Evolutionary conservation across 768 basidiomycete genomes (phyloP), one percentile per base, ranked within the genome.

Genomic region (Xerocomus potaroensis): DNA sequence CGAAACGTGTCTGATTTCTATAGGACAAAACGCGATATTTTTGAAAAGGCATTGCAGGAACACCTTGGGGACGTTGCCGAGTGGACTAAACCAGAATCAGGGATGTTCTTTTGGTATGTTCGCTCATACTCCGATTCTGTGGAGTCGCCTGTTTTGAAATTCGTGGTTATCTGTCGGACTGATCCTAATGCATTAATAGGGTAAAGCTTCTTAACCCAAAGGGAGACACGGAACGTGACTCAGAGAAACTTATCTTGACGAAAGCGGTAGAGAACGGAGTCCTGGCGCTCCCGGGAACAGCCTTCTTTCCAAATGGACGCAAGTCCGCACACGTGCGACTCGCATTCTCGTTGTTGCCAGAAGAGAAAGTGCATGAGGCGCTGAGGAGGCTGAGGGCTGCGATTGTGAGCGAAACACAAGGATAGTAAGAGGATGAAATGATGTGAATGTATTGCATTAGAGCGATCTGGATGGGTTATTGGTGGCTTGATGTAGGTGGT

Each of bases 81-180:
- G 61, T 81, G 83, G 80, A 67, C 59, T 41, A 65, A 70, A 0
- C 86, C 86, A 19, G 80, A 81, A 53, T 78, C 84, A n/a, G 83
- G 84, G 47, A 83, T 91, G 84, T 91, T 92, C 72, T 80, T 87
- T 65, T 92, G 87, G 83, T 78, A 38, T 27, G 77, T 71, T 60
- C 36, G 9, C 34, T 41, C 38, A 34, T 18, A 16, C 30, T 26
- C 43, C 21, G 34, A 48, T 16, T 10, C 22, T 48, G 31, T 29
- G 34, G 24, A 23, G 19, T 34, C 18, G 14, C 35, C 16, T 36
- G 35, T 35, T 50, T 53, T 40, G n/a, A 48, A 41, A 46, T 43
- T 43, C 37, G 35, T 26, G 35, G 19, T 31, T 37, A 35, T 50
- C 19, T 23, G 31, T 38, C 37, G 23, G 42, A 7, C 26, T 53